Base-by-base conservation (phyloP, 1,284 basidiomycete species). In the Cronartium ribicola region DNA sequence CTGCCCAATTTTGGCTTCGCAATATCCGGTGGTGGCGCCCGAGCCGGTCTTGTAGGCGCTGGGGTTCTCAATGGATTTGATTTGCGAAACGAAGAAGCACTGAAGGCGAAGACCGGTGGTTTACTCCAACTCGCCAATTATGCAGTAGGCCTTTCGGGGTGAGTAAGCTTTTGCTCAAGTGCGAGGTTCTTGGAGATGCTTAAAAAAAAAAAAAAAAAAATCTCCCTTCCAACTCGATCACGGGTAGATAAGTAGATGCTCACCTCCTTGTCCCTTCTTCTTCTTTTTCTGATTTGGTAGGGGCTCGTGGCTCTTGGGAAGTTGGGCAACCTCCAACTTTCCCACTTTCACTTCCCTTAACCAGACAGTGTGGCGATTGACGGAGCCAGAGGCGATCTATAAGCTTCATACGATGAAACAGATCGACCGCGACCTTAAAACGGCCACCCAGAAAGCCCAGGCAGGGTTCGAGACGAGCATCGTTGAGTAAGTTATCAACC, bases 311-410 rank as follows among this genome's bases (percentile, higher is more conserved):
- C 20, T 74, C n/a, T 44, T 74, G 5, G 72, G 66, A 22, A 67
- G 65, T 43, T 74, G 72, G 72, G 72, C 72, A 17, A 74, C 72
- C 29, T 66, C 72, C 10, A 74, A 74, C 57, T 74, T 74, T 36
- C 65, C 65, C 22, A 67, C 65, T 17, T 67, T 74, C 59, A 74
- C 72, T 41, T 67, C 65, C 20, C 46, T 74, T 20, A 74, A 74
- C 44, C 41, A 74, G 57, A 74, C 72, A 2, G 59, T 67, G 39
- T 74, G 72, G 72, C 67, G 67, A 63, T 62, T 74, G 29, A 74
- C 72, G 22, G 63, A 67, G 44, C 65, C 65, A 59, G 72, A 74
- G 37, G 65, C 65, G 7, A 67, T 74, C 55, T 74, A 74, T 14
- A 60, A 67, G 17, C 57, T 67, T 37, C 63, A 51, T 61, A 67